A percentile compares a stretch with the other conserved stretches of the same genome.
Evolutionary conservation across 1,284 basidiomycete species (phyloP).

Genomic region (Trichosporon sp.): DNA sequence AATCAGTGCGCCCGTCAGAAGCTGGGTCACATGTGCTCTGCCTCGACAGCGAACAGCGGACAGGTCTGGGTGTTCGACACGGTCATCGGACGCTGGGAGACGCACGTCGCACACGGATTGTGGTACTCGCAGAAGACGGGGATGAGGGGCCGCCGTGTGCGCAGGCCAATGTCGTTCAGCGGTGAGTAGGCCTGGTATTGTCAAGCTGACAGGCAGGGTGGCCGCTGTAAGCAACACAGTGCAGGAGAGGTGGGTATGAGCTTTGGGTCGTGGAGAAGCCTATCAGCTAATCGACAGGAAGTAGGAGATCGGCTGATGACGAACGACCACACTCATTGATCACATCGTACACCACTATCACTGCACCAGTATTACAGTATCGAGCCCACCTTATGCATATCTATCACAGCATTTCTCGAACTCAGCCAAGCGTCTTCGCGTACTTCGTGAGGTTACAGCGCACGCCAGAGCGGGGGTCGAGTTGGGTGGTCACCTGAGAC

Average conservation of each 20-base stretch:
- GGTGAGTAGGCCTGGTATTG: background rate
- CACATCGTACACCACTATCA: background rate
- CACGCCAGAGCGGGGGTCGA: background rate
- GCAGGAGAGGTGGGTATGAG: too few relatives aligned
- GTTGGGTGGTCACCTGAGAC: background rate
- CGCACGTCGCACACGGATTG: background rate
- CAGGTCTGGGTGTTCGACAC: constrained; percentile 2
- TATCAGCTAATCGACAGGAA: background rate
- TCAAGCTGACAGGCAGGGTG: background rate
- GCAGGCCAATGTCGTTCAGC: background rate
- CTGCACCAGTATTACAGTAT: background rate
- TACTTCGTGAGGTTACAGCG: background rate
- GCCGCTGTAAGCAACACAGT: too few relatives aligned
- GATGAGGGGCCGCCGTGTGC: background rate
- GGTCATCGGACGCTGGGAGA: background rate
- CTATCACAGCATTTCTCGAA: background rate
- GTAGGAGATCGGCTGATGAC: background rate
- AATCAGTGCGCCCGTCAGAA: background rate
- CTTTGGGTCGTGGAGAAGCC: background rate
- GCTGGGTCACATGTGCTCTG: background rate
- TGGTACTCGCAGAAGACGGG: background rate
- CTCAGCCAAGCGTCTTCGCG: background rate
- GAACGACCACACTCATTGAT: background rate
- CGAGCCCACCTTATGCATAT: background rate
- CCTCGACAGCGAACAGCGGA: background rate